Conservation (phyloP, 2,329 filamentous ascomycete species). For the Monosporascus sp. region DNA sequence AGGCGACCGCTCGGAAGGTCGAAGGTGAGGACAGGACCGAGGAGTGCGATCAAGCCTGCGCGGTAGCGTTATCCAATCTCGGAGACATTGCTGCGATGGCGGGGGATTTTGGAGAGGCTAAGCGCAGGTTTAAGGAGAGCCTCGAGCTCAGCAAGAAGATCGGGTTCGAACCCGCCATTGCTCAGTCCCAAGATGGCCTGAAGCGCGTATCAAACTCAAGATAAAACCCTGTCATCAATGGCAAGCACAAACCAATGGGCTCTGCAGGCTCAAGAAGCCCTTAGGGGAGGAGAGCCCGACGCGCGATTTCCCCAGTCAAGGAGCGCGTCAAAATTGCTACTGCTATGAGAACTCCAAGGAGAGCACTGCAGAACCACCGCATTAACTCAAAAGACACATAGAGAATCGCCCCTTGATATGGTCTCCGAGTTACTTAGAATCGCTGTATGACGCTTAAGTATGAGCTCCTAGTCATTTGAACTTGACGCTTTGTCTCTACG, state of each 20-base stretch:
- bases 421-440: too few species aligned
- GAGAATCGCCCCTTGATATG: too few species aligned
- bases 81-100: conserved; percentile 77
- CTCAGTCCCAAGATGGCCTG: conserved; percentile 48
- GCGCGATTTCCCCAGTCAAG: too few species aligned
- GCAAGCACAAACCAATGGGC: background rate
- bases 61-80: conserved; percentile 78
- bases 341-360: too few species aligned
- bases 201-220: conserved; percentile 17
- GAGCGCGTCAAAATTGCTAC: too few species aligned
- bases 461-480: too few species aligned
- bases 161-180: conserved; percentile 45
- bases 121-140: conserved; percentile 63
- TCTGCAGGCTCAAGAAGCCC: too few species aligned
- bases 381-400: too few species aligned
- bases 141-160: conserved; percentile 53
- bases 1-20: conserved; percentile 61
- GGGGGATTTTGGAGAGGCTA: conserved; percentile 59
- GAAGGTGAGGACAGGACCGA: conserved; percentile 60
- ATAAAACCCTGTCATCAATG: conserved; percentile 1
- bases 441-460: too few species aligned
- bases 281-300: background rate
- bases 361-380: too few species aligned
- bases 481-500: too few species aligned
- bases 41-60: conserved; percentile 81